Base-by-base conservation (phyloP, 192 early-diverging fungal species). In the Backusella sp. region DNA sequence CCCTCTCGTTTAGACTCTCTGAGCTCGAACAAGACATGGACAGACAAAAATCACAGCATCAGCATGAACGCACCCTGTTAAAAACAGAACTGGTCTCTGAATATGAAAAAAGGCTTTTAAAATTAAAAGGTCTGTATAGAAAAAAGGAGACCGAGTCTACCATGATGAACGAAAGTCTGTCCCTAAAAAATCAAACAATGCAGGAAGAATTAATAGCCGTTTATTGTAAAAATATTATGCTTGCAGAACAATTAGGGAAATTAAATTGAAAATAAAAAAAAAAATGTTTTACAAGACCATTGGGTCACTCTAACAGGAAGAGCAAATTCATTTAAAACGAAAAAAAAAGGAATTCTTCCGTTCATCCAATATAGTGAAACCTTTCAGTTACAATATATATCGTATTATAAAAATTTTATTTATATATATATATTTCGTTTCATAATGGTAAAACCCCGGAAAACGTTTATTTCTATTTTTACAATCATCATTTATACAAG, bases 21-120 rank as follows among this genome's bases (percentile, higher is more conserved):
- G 70, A 71, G 26, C 26, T 71, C 7, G 70, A 71, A 49, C 42
- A 71, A 30, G 70, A 71, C 30, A 49, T 71, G 5, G 42, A 46
- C 6, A 30, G 21, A 71, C 39, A 46, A 49, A 28, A 6, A 49
- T 17, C 23, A 44, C 26, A 44, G 6, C 44, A 71, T 34, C 14
- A 42, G 1, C 39, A 71, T 44, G 70, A 44, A 28, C 44, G 32
- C 14, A 17, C 23, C 36, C 23, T 71, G 11, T 11, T 44, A 49
- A 69, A 69, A 69, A 23, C 21, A 23, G 39, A 71, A 21, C n/a
- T 28, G 1, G 46, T 44, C 4, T 28, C 44, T 30, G 42, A 49
- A 71, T 49, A 26, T 49, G 39, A 71, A 44, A 71, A 71, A 8
- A 26, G 30, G 23, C 17, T 71, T 62, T 26, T 62, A 28, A 62